Base-by-base conservation (phyloP, 139 green algal species). In the Chlamydomonas sp. region DNA sequence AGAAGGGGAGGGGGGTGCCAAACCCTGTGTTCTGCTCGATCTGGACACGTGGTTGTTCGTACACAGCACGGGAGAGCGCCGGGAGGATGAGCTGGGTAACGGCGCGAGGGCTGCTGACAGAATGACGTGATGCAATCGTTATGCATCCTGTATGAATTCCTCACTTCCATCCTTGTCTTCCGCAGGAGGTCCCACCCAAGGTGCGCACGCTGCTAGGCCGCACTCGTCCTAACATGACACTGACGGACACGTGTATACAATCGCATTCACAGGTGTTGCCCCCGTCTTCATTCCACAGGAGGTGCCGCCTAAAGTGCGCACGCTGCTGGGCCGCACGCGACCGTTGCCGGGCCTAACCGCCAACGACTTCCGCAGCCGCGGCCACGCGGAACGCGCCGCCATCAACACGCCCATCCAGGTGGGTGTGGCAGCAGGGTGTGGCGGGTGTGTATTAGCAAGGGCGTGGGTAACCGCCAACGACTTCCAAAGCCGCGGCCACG, bases 381-480 rank as follows among this genome's bases (percentile, higher is more conserved):
- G 87, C 71, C 90, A 94, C 86, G 85, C 89, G 3, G 85, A 98
- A 93, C 94, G 98, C 18, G 97, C 97, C 0, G 96, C 98, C 58
- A 99, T 99, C 94, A 99, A 99, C 94, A 99, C 98, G 0, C 98
- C 98, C 76, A 99, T 99, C 89, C 90, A 93, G 87, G 87, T 88
- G 61, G 6, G 73, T 49, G 71, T 14, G n/a, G 10, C 17, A 3
- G 79, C n/a, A 63, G 63, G 69, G 7, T 76, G 78, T 84, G 18
- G 18, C 2, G 63, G 77, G 1, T 31, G 78, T 12, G 63, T 20
- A 49, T 49, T 49, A 49, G 31, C 31, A 77, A 76, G 6, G 81
- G 82, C 76, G 83, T 91, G 79, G 86, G 89, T 95, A 18, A 76
- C 77, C 71, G 64, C 71, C 60, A 61, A 3, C 63, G 87, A 80